Evolutionary conservation across 202 grass and related monocot species (phyloP).

Genomic region (Saccharum hybrid): DNA sequence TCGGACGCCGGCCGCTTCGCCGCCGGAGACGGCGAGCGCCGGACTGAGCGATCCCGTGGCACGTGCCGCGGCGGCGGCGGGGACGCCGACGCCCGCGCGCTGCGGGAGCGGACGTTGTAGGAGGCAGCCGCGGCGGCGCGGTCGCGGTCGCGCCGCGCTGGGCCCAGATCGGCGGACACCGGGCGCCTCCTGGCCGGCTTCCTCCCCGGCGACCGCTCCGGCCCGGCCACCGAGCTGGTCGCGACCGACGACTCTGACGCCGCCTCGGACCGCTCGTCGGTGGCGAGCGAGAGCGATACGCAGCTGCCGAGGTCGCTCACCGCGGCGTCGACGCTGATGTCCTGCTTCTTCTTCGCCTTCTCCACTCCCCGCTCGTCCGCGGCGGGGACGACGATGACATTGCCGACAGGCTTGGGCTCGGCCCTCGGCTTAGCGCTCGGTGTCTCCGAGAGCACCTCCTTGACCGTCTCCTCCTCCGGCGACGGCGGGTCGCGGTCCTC

Average conservation of each 20-base stretch:
- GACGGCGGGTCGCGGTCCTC: conserved; percentile 53
- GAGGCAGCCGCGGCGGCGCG: conserved; percentile 38
- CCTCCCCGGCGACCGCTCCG: conserved; percentile 48
- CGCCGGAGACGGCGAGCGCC: conserved; percentile 71
- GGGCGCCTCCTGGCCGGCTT: conserved; percentile 41
- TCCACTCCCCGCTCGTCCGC: conserved; percentile 21
- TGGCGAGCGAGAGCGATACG: conserved; percentile 56
- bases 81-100: conserved; percentile 58
- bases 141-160: conserved; percentile 35
- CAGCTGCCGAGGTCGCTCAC: conserved; percentile 58
- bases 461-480: conserved; percentile 88
- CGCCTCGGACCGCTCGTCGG: conserved; percentile 49
- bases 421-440: conserved; percentile 45
- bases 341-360: conserved; percentile 46
- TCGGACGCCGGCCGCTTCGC: conserved; percentile 45
- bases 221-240: conserved; percentile 42
- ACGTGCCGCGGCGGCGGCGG: conserved; percentile 52
- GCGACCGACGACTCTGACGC: conserved; percentile 58
- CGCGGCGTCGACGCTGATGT: background rate
- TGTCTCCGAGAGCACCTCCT: conserved; percentile 89
- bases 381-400: conserved; percentile 10
- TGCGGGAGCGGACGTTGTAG: conserved; percentile 61
- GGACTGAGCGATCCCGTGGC: conserved; percentile 56
- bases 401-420: conserved; percentile 29
- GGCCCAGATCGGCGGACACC: conserved; percentile 57